Percentiles rank a stretch among this genome's conserved stretches.
Evolutionary conservation across 2,329 filamentous ascomycete genomes (phyloP).

Genomic region (Phialophora macrospora): DNA sequence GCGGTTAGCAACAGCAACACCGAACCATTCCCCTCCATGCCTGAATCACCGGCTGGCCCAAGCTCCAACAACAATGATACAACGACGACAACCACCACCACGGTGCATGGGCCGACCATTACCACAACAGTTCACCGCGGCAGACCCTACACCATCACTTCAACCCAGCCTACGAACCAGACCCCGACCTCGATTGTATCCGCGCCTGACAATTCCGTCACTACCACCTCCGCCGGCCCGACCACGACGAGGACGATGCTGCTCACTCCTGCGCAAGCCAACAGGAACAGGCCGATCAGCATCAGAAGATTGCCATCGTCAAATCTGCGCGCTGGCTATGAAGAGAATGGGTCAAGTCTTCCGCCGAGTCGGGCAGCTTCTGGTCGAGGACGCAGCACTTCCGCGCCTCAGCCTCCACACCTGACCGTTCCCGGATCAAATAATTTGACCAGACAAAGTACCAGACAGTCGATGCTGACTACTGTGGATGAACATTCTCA

Average conservation of each 20-base stretch:
- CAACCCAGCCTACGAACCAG: slow-evolving; percentile 22
- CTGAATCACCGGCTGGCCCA: slow-evolving; percentile 23
- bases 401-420: slow-evolving; percentile 33
- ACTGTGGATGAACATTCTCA: slow-evolving; percentile 32
- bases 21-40: slow-evolving; percentile 35
- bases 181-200: slow-evolving; percentile 19
- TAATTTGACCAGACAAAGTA: slow-evolving; percentile 31
- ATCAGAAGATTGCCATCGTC: slow-evolving; percentile 36
- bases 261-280: slow-evolving; percentile 8
- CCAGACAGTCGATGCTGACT: slow-evolving; percentile 33
- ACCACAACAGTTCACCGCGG: slow-evolving; percentile 31
- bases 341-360: slow-evolving; percentile 11
- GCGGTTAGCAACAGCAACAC: slow-evolving; percentile 22
- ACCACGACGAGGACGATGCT: slow-evolving; percentile 28
- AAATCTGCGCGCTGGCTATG: slow-evolving; percentile 15
- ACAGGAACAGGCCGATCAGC: slow-evolving; percentile 33
- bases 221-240: slow-evolving; percentile 12
- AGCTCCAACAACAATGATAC: slow-evolving; percentile 24
- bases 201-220: slow-evolving; percentile 11
- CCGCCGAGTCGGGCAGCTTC: slow-evolving; percentile 23
- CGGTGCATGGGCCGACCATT: slow-evolving; percentile 17
- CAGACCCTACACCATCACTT: slow-evolving; percentile 33
- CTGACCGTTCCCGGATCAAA: slow-evolving; percentile 12
- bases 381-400: slow-evolving; percentile 30
- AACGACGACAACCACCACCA: slow-evolving; percentile 22